Conservation (phyloP, 805 yeast species). For the Wickerhamomyces tratensis region DNA sequence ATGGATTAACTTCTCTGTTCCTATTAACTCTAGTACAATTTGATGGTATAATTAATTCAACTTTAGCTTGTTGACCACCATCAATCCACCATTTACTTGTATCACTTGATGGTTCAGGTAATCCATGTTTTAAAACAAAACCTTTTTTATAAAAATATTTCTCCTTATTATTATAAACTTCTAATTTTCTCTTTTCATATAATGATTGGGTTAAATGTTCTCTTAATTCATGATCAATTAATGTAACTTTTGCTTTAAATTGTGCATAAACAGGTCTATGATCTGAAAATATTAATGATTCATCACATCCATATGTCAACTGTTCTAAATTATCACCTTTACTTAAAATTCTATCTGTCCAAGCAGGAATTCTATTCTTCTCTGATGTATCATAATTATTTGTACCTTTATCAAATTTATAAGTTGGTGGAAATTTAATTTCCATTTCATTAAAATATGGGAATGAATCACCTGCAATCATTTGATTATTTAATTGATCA, state of each 20-base stretch:
- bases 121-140: constrained; percentile 24
- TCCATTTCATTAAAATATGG: constrained; percentile 77
- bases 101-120: constrained; percentile 90
- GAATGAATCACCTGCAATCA: constrained; percentile 66
- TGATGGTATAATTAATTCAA: constrained; percentile 33
- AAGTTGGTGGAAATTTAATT: constrained; percentile 81
- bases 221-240: constrained; percentile 50
- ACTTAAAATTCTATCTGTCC: constrained; percentile 89
- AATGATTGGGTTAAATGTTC: constrained; percentile 41
- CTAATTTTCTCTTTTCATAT: constrained; percentile 41
- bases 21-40: constrained; percentile 56
- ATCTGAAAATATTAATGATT: constrained; percentile 62
- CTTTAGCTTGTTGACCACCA: constrained; percentile 66
- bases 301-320: constrained; percentile 47
- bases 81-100: constrained; percentile 87
- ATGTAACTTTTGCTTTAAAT: constrained; percentile 52
- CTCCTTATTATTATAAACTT: constrained; percentile 32
- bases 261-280: constrained; percentile 84
- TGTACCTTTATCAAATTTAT: constrained; percentile 87
- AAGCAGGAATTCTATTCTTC: constrained; percentile 88
- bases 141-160: background rate
- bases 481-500: constrained; percentile 77
- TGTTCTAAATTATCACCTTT: constrained; percentile 53
- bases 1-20: constrained; percentile 62
- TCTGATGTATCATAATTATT: constrained; percentile 79